Percentiles rank a stretch among this genome's conserved stretches.
Evolutionary conservation across 805 yeast genomes (phyloP).

Genomic region (Wickerhamiella lipophila): DNA sequence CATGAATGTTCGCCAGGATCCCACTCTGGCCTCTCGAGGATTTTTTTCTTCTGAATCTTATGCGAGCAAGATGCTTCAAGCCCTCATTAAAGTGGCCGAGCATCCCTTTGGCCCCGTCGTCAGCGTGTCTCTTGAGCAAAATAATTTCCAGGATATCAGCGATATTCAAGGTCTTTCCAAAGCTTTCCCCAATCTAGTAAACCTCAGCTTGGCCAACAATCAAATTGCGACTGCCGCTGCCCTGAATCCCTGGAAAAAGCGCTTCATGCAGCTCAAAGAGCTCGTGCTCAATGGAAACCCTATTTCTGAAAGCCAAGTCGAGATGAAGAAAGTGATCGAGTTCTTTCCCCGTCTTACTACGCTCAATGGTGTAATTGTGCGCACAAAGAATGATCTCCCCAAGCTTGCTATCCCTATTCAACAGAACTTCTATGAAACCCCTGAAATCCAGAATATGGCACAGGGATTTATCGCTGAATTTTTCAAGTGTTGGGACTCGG

Average conservation of each 20-base stretch:
- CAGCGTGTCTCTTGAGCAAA: slow-evolving; percentile 41
- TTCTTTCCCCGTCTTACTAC: slow-evolving; percentile 70
- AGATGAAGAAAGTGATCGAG: slow-evolving; percentile 43
- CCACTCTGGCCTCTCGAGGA: slow-evolving; percentile 45
- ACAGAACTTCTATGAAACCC: slow-evolving; percentile 71
- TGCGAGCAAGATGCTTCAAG: slow-evolving; percentile 75
- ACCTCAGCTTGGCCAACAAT: slow-evolving; percentile 71
- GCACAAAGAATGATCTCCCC: slow-evolving; percentile 54
- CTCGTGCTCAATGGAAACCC: slow-evolving; percentile 73
- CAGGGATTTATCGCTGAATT: slow-evolving; percentile 69
- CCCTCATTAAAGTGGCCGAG: slow-evolving; percentile 69
- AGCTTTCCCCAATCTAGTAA: slow-evolving; percentile 61
- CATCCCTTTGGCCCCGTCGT: slow-evolving; percentile 38
- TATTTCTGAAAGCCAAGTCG: slow-evolving; percentile 36
- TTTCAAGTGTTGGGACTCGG: slow-evolving; percentile 68
- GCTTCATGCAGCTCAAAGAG: slow-evolving; percentile 61
- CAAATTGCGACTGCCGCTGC: slow-evolving; percentile 44
- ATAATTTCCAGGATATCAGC: slow-evolving; percentile 50
- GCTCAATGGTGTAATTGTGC: slow-evolving; percentile 62
- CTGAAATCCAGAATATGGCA: slow-evolving; percentile 53
- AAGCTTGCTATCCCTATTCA: slow-evolving; percentile 31
- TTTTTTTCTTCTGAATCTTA: slow-evolving; percentile 49
- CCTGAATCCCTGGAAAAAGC: slow-evolving; percentile 66
- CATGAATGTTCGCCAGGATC: slow-evolving; percentile 51
- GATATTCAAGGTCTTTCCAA: slow-evolving; percentile 52